A percentile compares a stretch with the other conserved stretches of the same genome.
Evolutionary conservation across 2,329 filamentous ascomycete genomes (phyloP).

Genomic region (Penicillium sp.): DNA sequence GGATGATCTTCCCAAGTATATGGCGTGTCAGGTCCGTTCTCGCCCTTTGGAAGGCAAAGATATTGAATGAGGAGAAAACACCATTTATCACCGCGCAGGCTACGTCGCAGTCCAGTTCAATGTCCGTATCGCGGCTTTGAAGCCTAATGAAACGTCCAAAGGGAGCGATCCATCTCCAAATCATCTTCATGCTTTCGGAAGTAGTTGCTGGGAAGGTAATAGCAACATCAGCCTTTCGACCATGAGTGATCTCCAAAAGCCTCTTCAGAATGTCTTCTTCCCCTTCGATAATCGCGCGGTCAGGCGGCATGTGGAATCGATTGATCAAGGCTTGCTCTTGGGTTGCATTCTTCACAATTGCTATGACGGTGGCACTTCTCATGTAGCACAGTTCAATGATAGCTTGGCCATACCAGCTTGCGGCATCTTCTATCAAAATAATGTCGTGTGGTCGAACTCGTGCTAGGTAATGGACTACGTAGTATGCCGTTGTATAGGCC

Average conservation of each 20-base stretch:
- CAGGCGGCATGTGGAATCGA: constrained; percentile 9
- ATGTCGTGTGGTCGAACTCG: constrained; percentile 16
- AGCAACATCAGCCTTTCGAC: constrained; percentile 14
- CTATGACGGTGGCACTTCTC: constrained; percentile 8
- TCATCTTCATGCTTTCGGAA: not conserved
- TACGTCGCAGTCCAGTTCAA: not conserved
- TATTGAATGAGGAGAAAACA: constrained; percentile 15
- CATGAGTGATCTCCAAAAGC: constrained; percentile 3
- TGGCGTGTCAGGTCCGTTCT: constrained; percentile 1
- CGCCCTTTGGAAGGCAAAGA: constrained; percentile 10
- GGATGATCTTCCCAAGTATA: constrained; percentile 12
- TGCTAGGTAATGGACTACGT: constrained; percentile 19
- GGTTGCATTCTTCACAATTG: constrained; percentile 7
- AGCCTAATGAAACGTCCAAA: constrained; percentile 35
- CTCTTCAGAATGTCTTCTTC: constrained; percentile 1
- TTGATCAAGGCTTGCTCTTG: constrained; percentile 10
- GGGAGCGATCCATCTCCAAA: constrained; percentile 22
- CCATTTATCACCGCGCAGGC: constrained; percentile 4
- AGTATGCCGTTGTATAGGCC: constrained; percentile 23
- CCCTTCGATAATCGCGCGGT: constrained; percentile 13
- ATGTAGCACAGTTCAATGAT: constrained; percentile 18
- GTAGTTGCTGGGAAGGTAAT: constrained; percentile 8
- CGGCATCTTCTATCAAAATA: constrained; percentile 32
- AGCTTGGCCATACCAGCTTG: constrained; percentile 22
- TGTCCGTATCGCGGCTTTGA: constrained; percentile 12